A percentile compares a stretch with the other conserved stretches of the same genome.
Conservation (phyloP, 306 rosid genomes). For the Potentilla sterilis region DNA sequence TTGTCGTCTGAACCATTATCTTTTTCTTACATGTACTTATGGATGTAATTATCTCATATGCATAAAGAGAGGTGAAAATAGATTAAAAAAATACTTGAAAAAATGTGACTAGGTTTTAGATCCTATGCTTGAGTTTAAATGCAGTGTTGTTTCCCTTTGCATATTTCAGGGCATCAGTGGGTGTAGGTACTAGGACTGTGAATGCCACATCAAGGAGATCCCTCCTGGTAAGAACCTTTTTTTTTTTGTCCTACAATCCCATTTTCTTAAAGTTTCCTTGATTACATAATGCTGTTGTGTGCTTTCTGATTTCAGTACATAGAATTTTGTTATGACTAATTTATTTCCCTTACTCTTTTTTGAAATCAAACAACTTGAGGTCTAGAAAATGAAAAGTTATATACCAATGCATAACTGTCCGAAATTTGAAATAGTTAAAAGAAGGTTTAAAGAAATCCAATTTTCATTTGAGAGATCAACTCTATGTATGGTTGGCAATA, state of each 20-base stretch:
- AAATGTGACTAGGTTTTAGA: neutral
- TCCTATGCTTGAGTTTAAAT: slow-evolving; percentile 5
- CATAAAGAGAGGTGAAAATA: neutral
- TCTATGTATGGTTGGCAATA: neutral
- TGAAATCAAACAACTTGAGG: too few relatives aligned
- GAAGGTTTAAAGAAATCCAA: neutral
- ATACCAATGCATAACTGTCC: neutral
- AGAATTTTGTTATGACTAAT: neutral
- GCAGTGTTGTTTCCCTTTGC: slow-evolving; percentile 16
- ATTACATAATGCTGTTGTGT: neutral
- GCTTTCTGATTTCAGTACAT: neutral
- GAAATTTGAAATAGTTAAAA: neutral
- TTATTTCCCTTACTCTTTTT: too few relatives aligned
- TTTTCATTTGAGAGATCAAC: neutral
- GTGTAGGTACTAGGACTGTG: slow-evolving; percentile 38
- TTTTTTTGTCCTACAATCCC: neutral
- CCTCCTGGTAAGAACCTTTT: slow-evolving; percentile 43
- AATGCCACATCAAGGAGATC: slow-evolving; percentile 53
- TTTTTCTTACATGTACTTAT: neutral
- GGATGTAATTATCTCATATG: neutral
- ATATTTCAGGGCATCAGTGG: slow-evolving; percentile 45
- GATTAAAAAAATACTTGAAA: neutral
- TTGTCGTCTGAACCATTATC: neutral
- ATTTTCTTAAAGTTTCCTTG: neutral
- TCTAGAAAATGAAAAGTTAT: neutral